Evolutionary conservation across 495 filamentous ascomycete species (phyloP).

Genomic region (Aspergillus steynii): DNA sequence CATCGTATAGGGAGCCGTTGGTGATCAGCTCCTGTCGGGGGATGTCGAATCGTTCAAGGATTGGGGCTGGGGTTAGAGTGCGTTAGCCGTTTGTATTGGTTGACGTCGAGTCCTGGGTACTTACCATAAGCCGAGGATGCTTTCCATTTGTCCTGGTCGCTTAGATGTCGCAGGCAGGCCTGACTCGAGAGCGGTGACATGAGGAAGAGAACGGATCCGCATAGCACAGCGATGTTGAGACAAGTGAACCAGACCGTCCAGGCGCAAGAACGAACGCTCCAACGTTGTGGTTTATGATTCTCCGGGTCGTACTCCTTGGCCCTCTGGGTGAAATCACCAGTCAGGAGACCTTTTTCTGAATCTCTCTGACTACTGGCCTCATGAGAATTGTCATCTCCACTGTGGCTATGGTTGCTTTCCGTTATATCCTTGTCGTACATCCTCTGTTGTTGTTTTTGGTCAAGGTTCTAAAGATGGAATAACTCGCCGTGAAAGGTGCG

Average conservation of each 20-base stretch:
- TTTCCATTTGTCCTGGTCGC: background rate
- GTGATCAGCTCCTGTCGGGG: no score
- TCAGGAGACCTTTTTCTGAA: background rate
- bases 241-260: background rate
- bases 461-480: no score
- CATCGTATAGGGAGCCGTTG: no score
- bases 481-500: no score
- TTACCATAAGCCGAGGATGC: no score
- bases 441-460: no score
- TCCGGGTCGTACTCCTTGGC: background rate
- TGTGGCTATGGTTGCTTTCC: background rate
- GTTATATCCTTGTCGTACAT: background rate
- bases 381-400: background rate
- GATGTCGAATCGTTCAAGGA: no score
- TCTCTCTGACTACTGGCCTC: background rate
- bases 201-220: background rate
- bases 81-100: no score
- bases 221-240: slow-evolving; percentile 2
- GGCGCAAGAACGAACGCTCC: background rate
- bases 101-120: no score
- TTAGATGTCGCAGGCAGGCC: slow-evolving; percentile 1
- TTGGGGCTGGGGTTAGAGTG: no score
- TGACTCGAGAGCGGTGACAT: background rate
- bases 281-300: background rate
- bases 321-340: no score